Percentiles rank a stretch among this genome's conserved stretches.
These are phyloP conservation scores for Cydonia oblonga DNA, from an alignment of 331 rosid species.

Conservation along the genomic window DNA sequence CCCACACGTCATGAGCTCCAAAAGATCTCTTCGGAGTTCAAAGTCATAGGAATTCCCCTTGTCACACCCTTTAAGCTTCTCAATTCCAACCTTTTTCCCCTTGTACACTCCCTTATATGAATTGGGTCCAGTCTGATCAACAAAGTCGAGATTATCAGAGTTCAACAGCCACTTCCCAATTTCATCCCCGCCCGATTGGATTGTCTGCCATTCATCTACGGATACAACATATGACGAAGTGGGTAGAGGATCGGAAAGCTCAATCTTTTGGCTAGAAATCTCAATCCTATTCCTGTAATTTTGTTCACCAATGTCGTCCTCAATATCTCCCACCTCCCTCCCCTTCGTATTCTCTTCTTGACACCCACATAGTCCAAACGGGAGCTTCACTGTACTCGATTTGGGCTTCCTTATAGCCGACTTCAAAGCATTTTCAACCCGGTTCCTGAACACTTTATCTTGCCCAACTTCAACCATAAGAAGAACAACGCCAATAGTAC, in stretches of 20 bases:
- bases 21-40: slow-evolving; percentile 69
- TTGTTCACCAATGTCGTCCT: slow-evolving; percentile 47
- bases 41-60: slow-evolving; percentile 76
- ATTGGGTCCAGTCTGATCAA: slow-evolving; percentile 66
- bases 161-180: slow-evolving; percentile 71
- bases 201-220: slow-evolving; percentile 93
- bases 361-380: slow-evolving; percentile 94
- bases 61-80: slow-evolving; percentile 90
- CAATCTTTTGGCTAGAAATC: slow-evolving; percentile 39
- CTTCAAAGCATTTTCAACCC: slow-evolving; percentile 70
- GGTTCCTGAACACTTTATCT: slow-evolving; percentile 46
- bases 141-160: slow-evolving; percentile 65
- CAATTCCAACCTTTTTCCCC: slow-evolving; percentile 84
- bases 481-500: slow-evolving; percentile 63
- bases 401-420: slow-evolving; percentile 65
- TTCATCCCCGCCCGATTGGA: slow-evolving; percentile 54
- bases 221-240: slow-evolving; percentile 52
- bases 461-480: slow-evolving; percentile 52
- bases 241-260: slow-evolving; percentile 63
- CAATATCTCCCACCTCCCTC: slow-evolving; percentile 61
- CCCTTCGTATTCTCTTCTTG: slow-evolving; percentile 74
- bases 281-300: slow-evolving; percentile 46
- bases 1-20: slow-evolving; percentile 88
- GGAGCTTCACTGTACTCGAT: slow-evolving; percentile 57
- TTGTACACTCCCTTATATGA: slow-evolving; percentile 69